Percentiles rank a stretch among this genome's conserved stretches.
phyloP scores from a whole-genome alignment of 495 filamentous ascomycete genomes.

The Penicillium tannophilum region DNA sequence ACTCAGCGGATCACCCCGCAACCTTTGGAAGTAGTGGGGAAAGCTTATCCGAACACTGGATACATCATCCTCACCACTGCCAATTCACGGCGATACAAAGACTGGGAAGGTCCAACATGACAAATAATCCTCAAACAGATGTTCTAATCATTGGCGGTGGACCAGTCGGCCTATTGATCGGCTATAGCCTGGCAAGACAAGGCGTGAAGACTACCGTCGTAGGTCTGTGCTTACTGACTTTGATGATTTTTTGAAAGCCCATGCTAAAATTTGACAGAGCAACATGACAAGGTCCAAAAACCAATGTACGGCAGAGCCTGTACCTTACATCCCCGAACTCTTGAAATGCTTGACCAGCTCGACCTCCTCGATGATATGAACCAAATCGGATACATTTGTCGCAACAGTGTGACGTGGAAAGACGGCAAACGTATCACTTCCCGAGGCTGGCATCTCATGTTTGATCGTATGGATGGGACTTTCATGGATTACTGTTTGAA shows the following conservation, averaged over 20 bases:
- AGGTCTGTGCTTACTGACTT: too few relatives aligned
- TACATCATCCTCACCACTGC: too few relatives aligned
- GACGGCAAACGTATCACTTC: slow-evolving; percentile 25
- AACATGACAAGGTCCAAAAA: slow-evolving; percentile 40
- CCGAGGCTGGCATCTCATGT: background rate
- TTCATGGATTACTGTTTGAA: background rate
- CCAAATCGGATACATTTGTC: slow-evolving; percentile 51
- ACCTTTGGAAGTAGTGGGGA: too few relatives aligned
- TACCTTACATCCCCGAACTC: slow-evolving; percentile 45
- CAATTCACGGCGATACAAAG: too few relatives aligned
- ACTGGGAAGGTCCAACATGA: background rate
- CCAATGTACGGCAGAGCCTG: slow-evolving; percentile 47
- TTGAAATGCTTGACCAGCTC: slow-evolving; percentile 52
- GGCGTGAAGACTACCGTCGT: too few relatives aligned
- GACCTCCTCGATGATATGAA: slow-evolving; percentile 45
- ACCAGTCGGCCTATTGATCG: slow-evolving; percentile 71
- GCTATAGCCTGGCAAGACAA: slow-evolving; percentile 35
- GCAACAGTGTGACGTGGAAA: slow-evolving; percentile 46
- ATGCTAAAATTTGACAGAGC: slow-evolving; percentile 23
- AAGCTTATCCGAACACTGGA: too few relatives aligned
- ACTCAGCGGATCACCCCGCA: too few relatives aligned
- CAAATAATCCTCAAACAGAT: slow-evolving; percentile 27
- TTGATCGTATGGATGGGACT: background rate
- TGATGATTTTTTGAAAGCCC: too few relatives aligned
- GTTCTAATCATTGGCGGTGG: slow-evolving; percentile 76